Evolutionary conservation across 371 early-diverging fungal species (phyloP), one percentile per base, ranked within the genome.

Genomic region (Lichtheimia ramosa): DNA sequence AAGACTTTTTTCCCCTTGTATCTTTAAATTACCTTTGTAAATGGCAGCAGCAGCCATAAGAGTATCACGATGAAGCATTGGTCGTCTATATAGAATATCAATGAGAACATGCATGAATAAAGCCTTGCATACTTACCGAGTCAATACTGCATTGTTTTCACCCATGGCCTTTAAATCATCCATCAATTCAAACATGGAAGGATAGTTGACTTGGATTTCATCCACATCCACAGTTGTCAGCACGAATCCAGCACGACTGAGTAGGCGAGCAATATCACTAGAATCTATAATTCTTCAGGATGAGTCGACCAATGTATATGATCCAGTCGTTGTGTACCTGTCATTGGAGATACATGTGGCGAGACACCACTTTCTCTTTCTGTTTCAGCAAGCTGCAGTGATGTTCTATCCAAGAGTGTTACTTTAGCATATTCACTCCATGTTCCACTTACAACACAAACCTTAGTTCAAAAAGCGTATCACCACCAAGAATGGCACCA

Each of bases 191-290:
- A 93, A 89, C 65, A 91, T 89, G 20, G 92, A 89, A 20, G 98
- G 98, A 68, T 96, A 98, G 61, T 87, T 87, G 25, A 98, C 93
- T 15, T 87, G 86, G 51, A 98, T 86, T 61, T 93, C 96, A 67
- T 98, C 98, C 20, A 94, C 84, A 70, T 98, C 98, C 1, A 98
- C 92, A 0, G 97, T 97, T 0, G 95, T 92, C 52, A 97, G 74
- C 1, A 87, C 83, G 56, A 96, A 91, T 3, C 95, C 95, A 5
- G 96, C 93, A 7, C 96, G 83, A 20, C 84, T 81, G 28, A 97
- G 72, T 54, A 97, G 65, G 23, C 82, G 77, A 39, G 92, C 91
- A 28, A 96, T 77, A 65, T 97, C 97, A 27, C 89, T 77, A 10
- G 92, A 82, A 61, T 92, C 92, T 86, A 56, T 27, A n/a, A 20